Evolutionary conservation across 2,329 filamentous ascomycete species (phyloP), one percentile per base, ranked within the genome.

Genomic region (Phyllosticta paracitricarpa): DNA sequence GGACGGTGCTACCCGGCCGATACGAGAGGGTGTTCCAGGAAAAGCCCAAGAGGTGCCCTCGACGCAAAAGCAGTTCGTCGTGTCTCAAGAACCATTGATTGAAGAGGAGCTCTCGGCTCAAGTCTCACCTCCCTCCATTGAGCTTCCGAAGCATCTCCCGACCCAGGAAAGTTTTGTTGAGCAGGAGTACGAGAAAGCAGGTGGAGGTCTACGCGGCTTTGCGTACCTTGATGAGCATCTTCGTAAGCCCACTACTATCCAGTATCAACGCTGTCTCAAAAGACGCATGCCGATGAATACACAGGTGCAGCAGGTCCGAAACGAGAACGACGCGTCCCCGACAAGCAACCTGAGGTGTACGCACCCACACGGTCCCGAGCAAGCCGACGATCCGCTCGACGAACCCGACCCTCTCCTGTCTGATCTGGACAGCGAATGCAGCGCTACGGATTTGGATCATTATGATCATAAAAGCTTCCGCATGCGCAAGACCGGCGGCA

Each of bases 1-100:
- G 66, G 73, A 75, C 64, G 52, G 52, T n/a, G 40, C 40, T 7
- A 6, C n/a, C 4, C 40, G 40, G 14, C 40, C 40, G 40, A 17
- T n/a, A 7, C 14, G 40, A n/a, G 40, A 48, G n/a, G 40, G 40
- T n/a, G 1, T 48, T 48, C 40, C 40, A 22, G 17, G 40, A 48
- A n/a, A 48, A 48, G n/a, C n/a, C 6, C 40, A 48, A n/a, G 40
- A 48, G n/a, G 14, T 6, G 28, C 4, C 4, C 4, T 30, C 28
- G 40, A 48, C 40, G 6, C 40, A 48, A 48, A n/a, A 7, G 40
- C 40, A 48, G 40, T n/a, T n/a, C 4, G 14, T 4, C 4, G 14
- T 48, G n/a, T 5, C 14, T 5, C 40, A 48, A 17, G 40, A 17
- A 3, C 6, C n/a, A 3, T n/a, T n/a, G 40, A 48, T 48, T n/a